Evolutionary conservation across 2,329 filamentous ascomycete genomes (phyloP).

Genomic region (Nannizziopsis barbatae): DNA sequence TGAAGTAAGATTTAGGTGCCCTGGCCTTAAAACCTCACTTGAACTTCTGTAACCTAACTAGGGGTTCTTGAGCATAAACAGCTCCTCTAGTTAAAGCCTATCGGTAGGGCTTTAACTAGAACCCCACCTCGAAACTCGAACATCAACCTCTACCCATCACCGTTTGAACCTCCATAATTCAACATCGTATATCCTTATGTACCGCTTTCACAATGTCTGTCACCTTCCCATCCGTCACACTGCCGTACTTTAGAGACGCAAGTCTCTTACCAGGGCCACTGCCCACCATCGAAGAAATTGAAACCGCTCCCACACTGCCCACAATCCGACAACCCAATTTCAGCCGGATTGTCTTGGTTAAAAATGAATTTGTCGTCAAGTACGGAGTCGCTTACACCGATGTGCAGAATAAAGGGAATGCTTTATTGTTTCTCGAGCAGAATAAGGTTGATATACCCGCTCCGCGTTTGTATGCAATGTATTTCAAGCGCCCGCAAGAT

Average conservation of each 20-base stretch:
- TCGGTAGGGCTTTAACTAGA: too few relatives aligned
- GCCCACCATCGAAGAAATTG: constrained; percentile 20
- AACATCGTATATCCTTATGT: too few relatives aligned
- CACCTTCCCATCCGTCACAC: too few relatives aligned
- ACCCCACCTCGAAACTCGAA: too few relatives aligned
- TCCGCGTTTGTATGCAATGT: constrained; percentile 15
- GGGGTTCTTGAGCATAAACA: too few relatives aligned
- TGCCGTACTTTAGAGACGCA: neutral
- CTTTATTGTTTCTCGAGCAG: constrained; percentile 23
- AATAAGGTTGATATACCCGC: constrained; percentile 20
- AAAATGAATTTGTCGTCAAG: constrained; percentile 20
- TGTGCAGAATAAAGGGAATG: constrained; percentile 23
- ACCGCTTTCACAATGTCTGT: too few relatives aligned
- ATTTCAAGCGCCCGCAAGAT: neutral
- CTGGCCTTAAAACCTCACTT: too few relatives aligned
- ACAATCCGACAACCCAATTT: constrained; percentile 11
- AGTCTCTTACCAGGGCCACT: constrained; percentile 14
- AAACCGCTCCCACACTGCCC: constrained; percentile 13
- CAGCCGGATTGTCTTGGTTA: constrained; percentile 18
- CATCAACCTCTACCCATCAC: too few relatives aligned
- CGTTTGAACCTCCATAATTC: too few relatives aligned
- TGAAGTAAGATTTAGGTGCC: too few relatives aligned
- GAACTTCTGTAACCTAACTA: too few relatives aligned
- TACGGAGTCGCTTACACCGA: constrained; percentile 17
- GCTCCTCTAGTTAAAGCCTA: too few relatives aligned